phyloP scores from a whole-genome alignment of 441 rosid genomes.

The Eutrema salsugineum region DNA sequence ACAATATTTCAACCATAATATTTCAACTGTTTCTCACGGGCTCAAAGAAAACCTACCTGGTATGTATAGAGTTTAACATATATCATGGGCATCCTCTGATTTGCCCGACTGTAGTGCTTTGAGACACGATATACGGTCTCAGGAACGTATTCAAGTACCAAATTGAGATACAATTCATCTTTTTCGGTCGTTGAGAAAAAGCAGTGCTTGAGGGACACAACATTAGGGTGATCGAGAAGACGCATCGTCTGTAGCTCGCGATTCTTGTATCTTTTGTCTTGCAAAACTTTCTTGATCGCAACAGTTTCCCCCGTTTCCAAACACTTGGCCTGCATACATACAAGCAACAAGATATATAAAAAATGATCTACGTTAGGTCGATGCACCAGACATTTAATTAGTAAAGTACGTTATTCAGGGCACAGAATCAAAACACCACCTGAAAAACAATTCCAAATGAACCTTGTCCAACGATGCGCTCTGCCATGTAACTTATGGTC shows the following conservation, averaged over 20 bases:
- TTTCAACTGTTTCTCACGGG: not conserved
- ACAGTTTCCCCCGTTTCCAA: conserved; percentile 49
- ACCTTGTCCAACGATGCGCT: conserved; percentile 49
- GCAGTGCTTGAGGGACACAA: conserved; percentile 74
- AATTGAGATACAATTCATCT: conserved; percentile 42
- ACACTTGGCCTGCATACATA: conserved; percentile 42
- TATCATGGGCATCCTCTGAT: conserved; percentile 46
- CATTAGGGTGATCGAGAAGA: conserved; percentile 53
- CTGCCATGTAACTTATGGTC: conserved; percentile 58
- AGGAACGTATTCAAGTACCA: conserved; percentile 51
- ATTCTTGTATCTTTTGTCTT: conserved; percentile 51
- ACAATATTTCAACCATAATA: not conserved
- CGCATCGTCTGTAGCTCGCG: conserved; percentile 53
- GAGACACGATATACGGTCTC: conserved; percentile 46
- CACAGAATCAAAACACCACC: conserved; percentile 19
- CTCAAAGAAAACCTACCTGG: conserved; percentile 29
- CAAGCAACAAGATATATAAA: not conserved
- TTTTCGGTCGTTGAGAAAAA: conserved; percentile 52
- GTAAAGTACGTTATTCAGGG: not conserved
- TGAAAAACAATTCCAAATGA: conserved; percentile 53
- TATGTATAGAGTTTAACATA: conserved; percentile 44
- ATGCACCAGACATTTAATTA: not conserved
- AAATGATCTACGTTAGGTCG: not conserved
- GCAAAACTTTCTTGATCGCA: conserved; percentile 37
- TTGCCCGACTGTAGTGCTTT: conserved; percentile 42